A percentile compares a stretch with the other conserved stretches of the same genome.
phyloP scores from a whole-genome alignment of 192 early-diverging fungal genomes.

The Backusella macrospora region DNA sequence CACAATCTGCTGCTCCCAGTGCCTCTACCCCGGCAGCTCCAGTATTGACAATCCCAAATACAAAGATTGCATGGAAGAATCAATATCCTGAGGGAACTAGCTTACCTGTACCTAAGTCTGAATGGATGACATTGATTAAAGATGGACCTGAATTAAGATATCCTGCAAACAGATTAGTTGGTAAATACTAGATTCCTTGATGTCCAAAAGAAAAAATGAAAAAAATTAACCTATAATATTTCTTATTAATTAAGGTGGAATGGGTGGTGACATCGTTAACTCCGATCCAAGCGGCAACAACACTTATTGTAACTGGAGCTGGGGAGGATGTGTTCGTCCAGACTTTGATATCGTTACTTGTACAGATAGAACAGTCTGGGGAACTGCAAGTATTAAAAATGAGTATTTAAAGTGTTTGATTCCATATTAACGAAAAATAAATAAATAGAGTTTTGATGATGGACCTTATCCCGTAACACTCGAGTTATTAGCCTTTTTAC shows the following conservation, averaged over 20 bases:
- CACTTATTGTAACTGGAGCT: conserved; percentile 58
- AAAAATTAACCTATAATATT: not conserved
- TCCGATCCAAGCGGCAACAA: conserved; percentile 18
- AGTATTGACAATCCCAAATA: conserved; percentile 23
- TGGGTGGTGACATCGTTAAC: conserved; percentile 26
- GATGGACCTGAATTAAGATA: conserved; percentile 40
- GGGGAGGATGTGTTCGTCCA: conserved; percentile 43
- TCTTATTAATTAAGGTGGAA: not conserved
- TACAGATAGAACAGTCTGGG: conserved; percentile 51
- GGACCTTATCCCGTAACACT: conserved; percentile 49
- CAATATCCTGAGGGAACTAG: conserved; percentile 36
- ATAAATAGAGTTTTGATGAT: conserved; percentile 51
- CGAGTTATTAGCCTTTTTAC: conserved; percentile 44
- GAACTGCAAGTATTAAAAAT: conserved; percentile 22
- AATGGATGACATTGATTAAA: conserved; percentile 46
- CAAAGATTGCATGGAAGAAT: conserved; percentile 41
- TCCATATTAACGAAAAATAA: not conserved
- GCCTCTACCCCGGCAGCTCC: not conserved
- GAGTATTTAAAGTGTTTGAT: not conserved
- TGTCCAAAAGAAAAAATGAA: not conserved
- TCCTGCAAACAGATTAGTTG: conserved; percentile 35
- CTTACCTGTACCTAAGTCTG: conserved; percentile 35
- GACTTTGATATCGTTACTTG: conserved; percentile 43
- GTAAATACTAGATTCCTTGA: conserved; percentile 23
- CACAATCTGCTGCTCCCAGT: not conserved